Conservation (phyloP, 345 rosid species). For the Litchi chinensis region DNA sequence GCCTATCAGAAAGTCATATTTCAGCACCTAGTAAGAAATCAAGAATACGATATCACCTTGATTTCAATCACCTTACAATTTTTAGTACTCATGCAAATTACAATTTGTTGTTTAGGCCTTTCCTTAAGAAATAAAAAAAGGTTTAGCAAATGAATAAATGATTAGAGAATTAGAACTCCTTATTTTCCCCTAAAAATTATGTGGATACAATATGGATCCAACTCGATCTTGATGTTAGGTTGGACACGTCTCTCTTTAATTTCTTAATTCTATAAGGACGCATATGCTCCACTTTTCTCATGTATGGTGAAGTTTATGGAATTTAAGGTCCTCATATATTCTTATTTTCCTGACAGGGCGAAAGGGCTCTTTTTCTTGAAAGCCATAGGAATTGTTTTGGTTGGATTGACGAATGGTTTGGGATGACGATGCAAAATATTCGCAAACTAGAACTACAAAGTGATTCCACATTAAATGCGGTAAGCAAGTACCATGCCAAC, state of each 20-base stretch:
- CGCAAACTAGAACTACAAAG: slow-evolving; percentile 48
- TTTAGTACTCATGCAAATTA: neutral
- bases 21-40: neutral
- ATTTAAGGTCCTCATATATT: neutral
- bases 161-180: too few relatives aligned
- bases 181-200: too few relatives aligned
- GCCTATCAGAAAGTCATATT: too few relatives aligned
- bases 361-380: slow-evolving; percentile 60
- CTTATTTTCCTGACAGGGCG: slow-evolving; percentile 45
- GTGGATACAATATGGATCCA: neutral
- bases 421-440: slow-evolving; percentile 53
- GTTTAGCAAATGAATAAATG: too few relatives aligned
- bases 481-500: slow-evolving; percentile 14
- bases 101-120: neutral
- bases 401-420: slow-evolving; percentile 80
- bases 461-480: slow-evolving; percentile 41
- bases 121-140: too few relatives aligned
- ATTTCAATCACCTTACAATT: neutral
- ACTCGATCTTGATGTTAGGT: neutral
- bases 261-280: neutral
- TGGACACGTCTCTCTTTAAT: neutral
- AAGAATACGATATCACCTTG: neutral
- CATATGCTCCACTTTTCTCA: too few relatives aligned
- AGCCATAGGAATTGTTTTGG: slow-evolving; percentile 63
- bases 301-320: neutral